Base-by-base conservation (phyloP, 106 monocot genomes). In the Triglochin maritima region DNA sequence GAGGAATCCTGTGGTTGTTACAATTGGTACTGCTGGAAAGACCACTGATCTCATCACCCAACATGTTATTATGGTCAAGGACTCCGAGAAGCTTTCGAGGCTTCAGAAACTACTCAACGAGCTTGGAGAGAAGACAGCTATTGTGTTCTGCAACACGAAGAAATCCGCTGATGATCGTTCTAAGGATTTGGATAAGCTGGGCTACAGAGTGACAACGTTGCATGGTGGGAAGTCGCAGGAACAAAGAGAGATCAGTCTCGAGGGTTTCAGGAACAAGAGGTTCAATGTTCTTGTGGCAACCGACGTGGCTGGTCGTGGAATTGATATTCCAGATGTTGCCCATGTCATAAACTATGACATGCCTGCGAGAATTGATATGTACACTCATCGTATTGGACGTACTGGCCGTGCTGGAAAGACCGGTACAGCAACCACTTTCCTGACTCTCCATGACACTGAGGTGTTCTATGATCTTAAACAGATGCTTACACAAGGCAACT, bases 211-310 rank as follows among this genome's bases (percentile, higher is more conserved):
- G 5, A 96, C 91, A 13, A 85, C 91, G 2, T 64, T 96, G 44
- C 96, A 96, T 54, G 96, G 96, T 56, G 96, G 96, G 3, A 96
- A 96, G 59, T 87, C 90, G 17, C 96, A 96, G 78, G 96, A 96
- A 65, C 96, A 96, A 67, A 68, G 96, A 64, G 96, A 96, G 82
- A 96, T 91, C 47, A 91, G 91, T 67, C 82, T 96, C 29, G 96
- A 96, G 73, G 96, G 96, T 7, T 96, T 96, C 57, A 81, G 88
- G 67, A 91, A 73, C 69, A 83, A 78, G 63, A 65, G 96, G 65
- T 96, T 96, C 43, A 96, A 88, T 49, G 81, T 96, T 56, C 85
- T 96, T 66, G 96, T 96, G 12, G 96, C 96, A 12, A 96, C 96
- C 7, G 91, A 96, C 74, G 96, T 96, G 48, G 91, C 91, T 3